phyloP scores from a whole-genome alignment of 441 rosid genomes.

The Corymbia calophylla region DNA sequence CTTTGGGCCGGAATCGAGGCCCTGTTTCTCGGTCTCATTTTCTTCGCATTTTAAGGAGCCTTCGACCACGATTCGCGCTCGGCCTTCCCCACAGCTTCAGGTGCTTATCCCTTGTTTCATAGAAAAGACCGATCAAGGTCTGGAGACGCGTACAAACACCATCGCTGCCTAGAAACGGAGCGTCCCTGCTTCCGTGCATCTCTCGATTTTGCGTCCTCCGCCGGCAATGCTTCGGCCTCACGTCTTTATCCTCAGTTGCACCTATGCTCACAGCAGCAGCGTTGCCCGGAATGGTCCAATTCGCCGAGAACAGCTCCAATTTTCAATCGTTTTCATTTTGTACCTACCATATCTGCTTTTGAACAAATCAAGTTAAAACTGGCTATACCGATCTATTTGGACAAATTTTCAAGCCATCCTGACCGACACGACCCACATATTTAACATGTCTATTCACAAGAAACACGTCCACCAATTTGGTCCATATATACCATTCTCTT shows the following conservation, averaged over 20 bases:
- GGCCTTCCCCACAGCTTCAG: not conserved
- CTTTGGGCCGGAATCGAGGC: not conserved
- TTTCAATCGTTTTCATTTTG: not conserved
- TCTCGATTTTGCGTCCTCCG: not conserved
- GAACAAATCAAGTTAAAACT: not conserved
- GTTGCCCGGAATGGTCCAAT: no score
- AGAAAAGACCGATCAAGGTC: not conserved
- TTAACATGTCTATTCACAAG: not conserved
- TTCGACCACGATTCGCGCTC: not conserved
- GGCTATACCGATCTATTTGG: not conserved
- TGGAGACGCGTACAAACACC: not conserved
- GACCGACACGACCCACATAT: not conserved
- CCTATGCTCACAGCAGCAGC: not conserved
- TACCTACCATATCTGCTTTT: not conserved
- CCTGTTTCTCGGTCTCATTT: not conserved
- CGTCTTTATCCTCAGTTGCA: not conserved
- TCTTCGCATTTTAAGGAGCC: not conserved
- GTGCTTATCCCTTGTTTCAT: not conserved
- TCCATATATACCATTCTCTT: not conserved
- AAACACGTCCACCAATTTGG: not conserved
- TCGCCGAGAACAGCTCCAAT: not conserved
- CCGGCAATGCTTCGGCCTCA: not conserved
- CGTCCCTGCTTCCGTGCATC: no score
- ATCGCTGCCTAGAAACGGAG: not conserved
- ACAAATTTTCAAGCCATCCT: not conserved